These are phyloP conservation scores for Forsythia suspensa DNA, from an alignment of 257 asterid species.

Conservation along the genomic window DNA sequence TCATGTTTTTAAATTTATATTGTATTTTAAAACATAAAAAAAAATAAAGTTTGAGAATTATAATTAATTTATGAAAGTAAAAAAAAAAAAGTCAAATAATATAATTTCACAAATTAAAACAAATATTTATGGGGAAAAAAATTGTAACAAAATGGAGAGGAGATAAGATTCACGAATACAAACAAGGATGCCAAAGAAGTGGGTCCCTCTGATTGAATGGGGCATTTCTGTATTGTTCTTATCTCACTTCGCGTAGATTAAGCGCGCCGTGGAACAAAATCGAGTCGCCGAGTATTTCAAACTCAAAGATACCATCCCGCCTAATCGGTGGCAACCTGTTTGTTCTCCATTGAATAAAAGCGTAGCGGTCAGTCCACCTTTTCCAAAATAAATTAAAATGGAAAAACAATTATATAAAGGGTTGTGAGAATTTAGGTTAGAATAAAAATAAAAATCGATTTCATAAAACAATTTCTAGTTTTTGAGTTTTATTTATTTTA, in stretches of 20 bases:
- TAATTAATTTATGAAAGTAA: background rate
- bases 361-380: background rate
- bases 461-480: background rate
- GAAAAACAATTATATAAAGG: no score
- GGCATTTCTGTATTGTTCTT: background rate
- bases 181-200: background rate
- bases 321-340: background rate
- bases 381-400: no score
- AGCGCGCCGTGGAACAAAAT: conserved; percentile 20
- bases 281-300: conserved; percentile 41
- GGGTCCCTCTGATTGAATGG: background rate
- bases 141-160: background rate
- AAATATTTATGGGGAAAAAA: background rate
- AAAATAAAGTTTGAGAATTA: background rate
- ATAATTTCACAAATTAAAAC: background rate
- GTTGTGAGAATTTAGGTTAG: no score
- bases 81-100: background rate
- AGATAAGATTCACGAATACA: background rate
- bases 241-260: background rate
- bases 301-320: conserved; percentile 5
- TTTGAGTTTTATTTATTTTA: background rate
- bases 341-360: background rate
- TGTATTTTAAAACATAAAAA: no score
- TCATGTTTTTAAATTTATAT: no score
- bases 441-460: no score